Base-by-base conservation (phyloP, 345 rosid species). In the Salix dunnii region DNA sequence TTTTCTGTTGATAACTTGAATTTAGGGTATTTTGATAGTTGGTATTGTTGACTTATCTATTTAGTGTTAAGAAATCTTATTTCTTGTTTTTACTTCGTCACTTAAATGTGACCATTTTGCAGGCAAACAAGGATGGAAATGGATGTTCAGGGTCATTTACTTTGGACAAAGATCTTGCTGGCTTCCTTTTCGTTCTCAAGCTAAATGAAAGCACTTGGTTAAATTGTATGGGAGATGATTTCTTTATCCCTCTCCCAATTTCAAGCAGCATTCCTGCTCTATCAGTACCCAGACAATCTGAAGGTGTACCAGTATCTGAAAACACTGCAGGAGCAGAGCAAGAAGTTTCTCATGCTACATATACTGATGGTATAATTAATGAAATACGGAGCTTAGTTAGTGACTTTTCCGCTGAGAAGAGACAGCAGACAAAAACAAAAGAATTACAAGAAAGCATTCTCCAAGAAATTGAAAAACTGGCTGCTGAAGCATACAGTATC, bases 401-500 rank as follows among this genome's bases (percentile, higher is more conserved):
- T 79, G 96, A 77, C 82, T 83, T 95, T 85, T 88, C 91, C 69
- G 78, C 88, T 69, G 90, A 87, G 71, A 90, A 88, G 79, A 81
- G 66, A 70, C 86, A 74, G 82, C 86, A 76, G 79, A 84, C 76
- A 31, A 87, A 91, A 80, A 87, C 82, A 62, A 95, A 89, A 86
- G 96, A 87, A 88, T 89, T 82, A 78, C 93, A 95, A 67, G 90
- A 87, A 86, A 90, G 85, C 80, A 93, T 95, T 88, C 97, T 95
- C 69, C 91, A 88, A 74, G 97, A 95, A 80, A 95, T 95, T 71
- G 99, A 95, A 86, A 93, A 90, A 82, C 87, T 95, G 86, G 99
- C 99, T 77, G 97, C 99, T 17, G 97, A 95, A 87, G 99, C 99
- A 68, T 95, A 95, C 78, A 90, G 93, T 80, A 95, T 95, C 71